Evolutionary conservation across 2,329 filamentous ascomycete species (phyloP).

Genomic region (Davidsoniella eucalypti): DNA sequence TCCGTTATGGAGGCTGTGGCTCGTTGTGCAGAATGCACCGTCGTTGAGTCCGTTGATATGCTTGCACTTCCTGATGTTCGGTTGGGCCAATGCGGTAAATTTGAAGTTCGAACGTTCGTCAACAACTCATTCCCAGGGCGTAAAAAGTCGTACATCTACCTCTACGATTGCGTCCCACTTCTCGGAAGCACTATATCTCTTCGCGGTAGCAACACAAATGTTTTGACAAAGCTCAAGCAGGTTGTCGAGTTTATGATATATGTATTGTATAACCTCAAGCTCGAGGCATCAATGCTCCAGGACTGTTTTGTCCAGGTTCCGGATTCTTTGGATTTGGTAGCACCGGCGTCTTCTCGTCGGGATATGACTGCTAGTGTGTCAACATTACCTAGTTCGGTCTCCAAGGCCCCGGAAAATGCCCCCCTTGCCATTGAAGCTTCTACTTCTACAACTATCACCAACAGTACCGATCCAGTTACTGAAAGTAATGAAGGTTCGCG

Average conservation of each 20-base stretch:
- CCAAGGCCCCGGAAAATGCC: too few species aligned
- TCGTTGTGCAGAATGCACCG: slow-evolving; percentile 75
- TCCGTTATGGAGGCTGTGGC: slow-evolving; percentile 92
- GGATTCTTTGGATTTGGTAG: slow-evolving; percentile 27
- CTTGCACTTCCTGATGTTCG: slow-evolving; percentile 55
- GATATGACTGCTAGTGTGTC: background rate
- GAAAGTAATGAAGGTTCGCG: too few species aligned
- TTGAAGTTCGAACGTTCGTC: slow-evolving; percentile 92
- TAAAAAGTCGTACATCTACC: slow-evolving; percentile 90
- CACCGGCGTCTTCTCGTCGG: background rate
- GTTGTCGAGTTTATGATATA: slow-evolving; percentile 99
- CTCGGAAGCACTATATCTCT: slow-evolving; percentile 90
- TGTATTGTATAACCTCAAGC: slow-evolving; percentile 91
- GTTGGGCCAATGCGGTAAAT: slow-evolving; percentile 66
- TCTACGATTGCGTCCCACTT: slow-evolving; percentile 77
- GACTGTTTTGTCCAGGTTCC: slow-evolving; percentile 84
- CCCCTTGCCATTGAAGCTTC: too few species aligned
- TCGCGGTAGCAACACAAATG: slow-evolving; percentile 57
- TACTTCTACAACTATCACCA: too few species aligned
- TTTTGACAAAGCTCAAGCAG: slow-evolving; percentile 66
- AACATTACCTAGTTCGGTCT: too few species aligned
- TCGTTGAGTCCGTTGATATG: slow-evolving; percentile 92
- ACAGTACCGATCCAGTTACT: too few species aligned
- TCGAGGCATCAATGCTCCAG: slow-evolving; percentile 85
- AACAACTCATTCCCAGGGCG: slow-evolving; percentile 54